Evolutionary conservation across 2,329 filamentous ascomycete species (phyloP), one percentile per base, ranked within the genome.

Genomic region (Venturiaceae sp.): DNA sequence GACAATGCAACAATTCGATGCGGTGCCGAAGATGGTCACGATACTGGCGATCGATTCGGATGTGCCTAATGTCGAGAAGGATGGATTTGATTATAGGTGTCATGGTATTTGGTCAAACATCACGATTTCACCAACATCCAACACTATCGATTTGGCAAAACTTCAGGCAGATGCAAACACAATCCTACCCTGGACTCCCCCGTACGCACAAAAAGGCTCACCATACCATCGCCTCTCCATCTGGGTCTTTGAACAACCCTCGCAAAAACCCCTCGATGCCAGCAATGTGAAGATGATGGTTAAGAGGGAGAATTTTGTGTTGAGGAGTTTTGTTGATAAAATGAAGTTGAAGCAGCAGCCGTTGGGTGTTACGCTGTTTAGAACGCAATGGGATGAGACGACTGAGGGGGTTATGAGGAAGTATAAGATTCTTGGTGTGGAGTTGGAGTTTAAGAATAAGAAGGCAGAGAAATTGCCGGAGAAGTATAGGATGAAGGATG

Each of bases 141-240:
- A 81, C 6, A 82, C 80, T 41, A 72, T 94, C 41, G 82, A 86
- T n/a, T 79, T 95, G 19, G 76, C 77, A 65, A 78, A 78, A 64
- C 77, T 90, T 26, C 5, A 36, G 36, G 8, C 19, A n/a, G 57
- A 68, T 21, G 69, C 66, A 2, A 68, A 66, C 0, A 66, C 71
- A 39, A 62, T 69, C 1, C 67, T 64, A 76, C 80, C 90, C 1
- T 99, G 92, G 90, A 77, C 92, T 26, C 87, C 92, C 0, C 87
- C 94, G 1, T 90, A 88, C 68, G 86, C 90, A 0, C 88, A 96
- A 70, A 95, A 94, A 77, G 94, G 94, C 59, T 83, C 87, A 2
- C 89, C 89, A 1, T 96, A 97, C 75, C 94, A 97, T 74, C 88
- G 94, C 56, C 79, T 97, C 58, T 86, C 86, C 53, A 76, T 97